Percentiles rank a stretch among this genome's conserved stretches.
These are phyloP conservation scores for Yamadazyma ubonensis DNA, from an alignment of 805 yeast species.

Conservation along the genomic window DNA sequence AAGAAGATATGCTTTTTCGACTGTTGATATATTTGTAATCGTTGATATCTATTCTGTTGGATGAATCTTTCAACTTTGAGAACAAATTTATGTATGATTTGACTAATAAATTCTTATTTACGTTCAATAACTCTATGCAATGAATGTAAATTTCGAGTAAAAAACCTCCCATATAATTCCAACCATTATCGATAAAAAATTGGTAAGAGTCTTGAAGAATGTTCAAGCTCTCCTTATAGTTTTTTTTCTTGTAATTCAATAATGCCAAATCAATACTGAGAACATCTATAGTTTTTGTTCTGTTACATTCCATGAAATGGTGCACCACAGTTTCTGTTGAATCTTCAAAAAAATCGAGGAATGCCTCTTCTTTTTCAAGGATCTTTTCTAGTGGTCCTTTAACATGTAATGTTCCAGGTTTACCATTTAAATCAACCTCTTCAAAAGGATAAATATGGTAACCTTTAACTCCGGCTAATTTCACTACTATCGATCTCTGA, in stretches of 20 bases:
- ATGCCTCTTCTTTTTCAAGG: conserved; percentile 15
- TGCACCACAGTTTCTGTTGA: conserved; percentile 57
- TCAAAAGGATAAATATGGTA: conserved; percentile 21
- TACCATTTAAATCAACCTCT: conserved; percentile 22
- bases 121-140: conserved; percentile 52
- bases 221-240: conserved; percentile 59
- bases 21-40: conserved; percentile 24
- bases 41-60: conserved; percentile 25
- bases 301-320: conserved; percentile 49
- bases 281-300: conserved; percentile 67
- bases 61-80: conserved; percentile 24
- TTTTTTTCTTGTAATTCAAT: conserved; percentile 55
- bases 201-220: conserved; percentile 69
- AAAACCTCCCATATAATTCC: conserved; percentile 70
- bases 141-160: conserved; percentile 65
- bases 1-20: conserved; percentile 15
- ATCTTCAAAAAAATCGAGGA: conserved; percentile 37
- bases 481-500: conserved; percentile 44
- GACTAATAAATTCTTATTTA: conserved; percentile 30
- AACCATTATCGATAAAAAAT: conserved; percentile 65
- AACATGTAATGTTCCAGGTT: too few relatives aligned
- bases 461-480: conserved; percentile 23
- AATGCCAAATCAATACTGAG: conserved; percentile 79
- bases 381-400: not conserved
- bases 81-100: conserved; percentile 42